Evolutionary conservation across 2,329 filamentous ascomycete genomes (phyloP).

Genomic region (Fonsecaea nubica): DNA sequence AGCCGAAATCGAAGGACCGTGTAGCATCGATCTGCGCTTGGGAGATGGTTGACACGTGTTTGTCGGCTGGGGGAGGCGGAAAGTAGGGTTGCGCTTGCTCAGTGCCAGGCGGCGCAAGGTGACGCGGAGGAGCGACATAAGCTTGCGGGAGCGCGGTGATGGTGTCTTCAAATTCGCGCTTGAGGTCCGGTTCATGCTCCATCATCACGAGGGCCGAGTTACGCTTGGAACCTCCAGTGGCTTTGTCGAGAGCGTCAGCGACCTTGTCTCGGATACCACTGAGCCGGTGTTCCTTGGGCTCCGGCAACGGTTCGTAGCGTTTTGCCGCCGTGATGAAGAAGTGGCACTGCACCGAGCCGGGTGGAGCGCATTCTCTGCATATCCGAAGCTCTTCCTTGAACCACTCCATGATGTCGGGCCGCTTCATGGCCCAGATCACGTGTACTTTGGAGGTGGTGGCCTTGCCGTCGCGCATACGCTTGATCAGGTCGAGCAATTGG

Average conservation of each 20-base stretch:
- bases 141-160: slow-evolving; percentile 78
- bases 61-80: slow-evolving; percentile 31
- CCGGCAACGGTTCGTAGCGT: slow-evolving; percentile 49
- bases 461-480: slow-evolving; percentile 92
- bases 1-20: slow-evolving; percentile 74
- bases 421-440: slow-evolving; percentile 92
- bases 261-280: slow-evolving; percentile 77
- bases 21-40: slow-evolving; percentile 36
- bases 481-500: slow-evolving; percentile 90
- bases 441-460: slow-evolving; percentile 89
- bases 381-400: slow-evolving; percentile 94
- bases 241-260: slow-evolving; percentile 84
- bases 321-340: slow-evolving; percentile 90
- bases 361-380: slow-evolving; percentile 85
- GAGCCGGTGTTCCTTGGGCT: slow-evolving; percentile 59
- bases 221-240: slow-evolving; percentile 73
- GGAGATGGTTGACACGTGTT: slow-evolving; percentile 32
- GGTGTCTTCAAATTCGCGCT: slow-evolving; percentile 72
- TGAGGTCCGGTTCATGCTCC: slow-evolving; percentile 79
- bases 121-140: slow-evolving; percentile 41
- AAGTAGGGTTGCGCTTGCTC: slow-evolving; percentile 25
- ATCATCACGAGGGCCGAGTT: slow-evolving; percentile 79
- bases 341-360: slow-evolving; percentile 87
- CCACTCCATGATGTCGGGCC: slow-evolving; percentile 94
- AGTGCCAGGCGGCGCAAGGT: slow-evolving; percentile 22